Conservation (phyloP, 768 basidiomycete genomes). For the Kwoniella sp. region DNA sequence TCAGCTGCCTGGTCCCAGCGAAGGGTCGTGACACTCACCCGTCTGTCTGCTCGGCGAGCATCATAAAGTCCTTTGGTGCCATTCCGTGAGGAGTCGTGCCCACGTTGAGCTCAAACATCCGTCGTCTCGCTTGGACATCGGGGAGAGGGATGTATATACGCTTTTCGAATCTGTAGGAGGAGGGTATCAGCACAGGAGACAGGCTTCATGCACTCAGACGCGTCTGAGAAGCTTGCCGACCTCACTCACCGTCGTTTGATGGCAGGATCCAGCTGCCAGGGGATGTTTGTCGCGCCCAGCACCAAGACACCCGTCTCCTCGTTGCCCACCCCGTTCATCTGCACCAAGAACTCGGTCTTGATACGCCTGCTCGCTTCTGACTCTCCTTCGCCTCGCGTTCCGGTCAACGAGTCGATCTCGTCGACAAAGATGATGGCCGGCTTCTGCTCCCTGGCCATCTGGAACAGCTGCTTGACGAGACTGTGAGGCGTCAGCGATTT, state of each 20-base stretch:
- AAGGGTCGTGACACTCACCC: conserved; percentile 55
- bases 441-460: conserved; percentile 91
- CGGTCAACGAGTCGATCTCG: conserved; percentile 93
- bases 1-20: neutral
- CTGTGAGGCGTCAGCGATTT: conserved; percentile 52
- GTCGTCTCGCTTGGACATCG: conserved; percentile 79
- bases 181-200: neutral
- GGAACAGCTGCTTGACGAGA: conserved; percentile 91
- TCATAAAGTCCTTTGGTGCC: conserved; percentile 68
- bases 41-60: conserved; percentile 78
- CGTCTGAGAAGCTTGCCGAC: neutral
- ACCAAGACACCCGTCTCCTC: conserved; percentile 95
- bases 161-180: conserved; percentile 73
- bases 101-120: conserved; percentile 96
- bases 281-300: conserved; percentile 95
- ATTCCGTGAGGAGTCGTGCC: conserved; percentile 88
- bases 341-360: conserved; percentile 44
- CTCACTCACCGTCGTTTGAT: conserved; percentile 79
- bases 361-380: conserved; percentile 77
- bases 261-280: conserved; percentile 95
- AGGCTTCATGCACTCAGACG: neutral
- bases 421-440: conserved; percentile 99
- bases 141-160: conserved; percentile 97
- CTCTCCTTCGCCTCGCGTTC: conserved; percentile 92
- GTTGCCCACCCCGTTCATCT: conserved; percentile 98